Evolutionary conservation across 1,284 basidiomycete species (phyloP).

Genomic region (Kalmanozyma brasiliensis): DNA sequence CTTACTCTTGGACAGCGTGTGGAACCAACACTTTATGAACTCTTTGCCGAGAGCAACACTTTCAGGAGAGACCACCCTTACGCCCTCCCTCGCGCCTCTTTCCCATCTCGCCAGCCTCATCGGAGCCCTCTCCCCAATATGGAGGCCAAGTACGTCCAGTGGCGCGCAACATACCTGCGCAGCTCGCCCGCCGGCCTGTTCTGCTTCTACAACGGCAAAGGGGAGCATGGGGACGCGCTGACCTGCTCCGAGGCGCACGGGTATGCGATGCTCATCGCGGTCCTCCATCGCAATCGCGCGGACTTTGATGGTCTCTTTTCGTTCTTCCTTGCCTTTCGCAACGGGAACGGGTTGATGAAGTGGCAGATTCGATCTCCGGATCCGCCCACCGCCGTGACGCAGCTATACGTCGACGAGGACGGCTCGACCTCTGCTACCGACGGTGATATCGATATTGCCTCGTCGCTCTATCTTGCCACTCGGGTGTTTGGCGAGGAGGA

Average conservation of each 20-base stretch:
- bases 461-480: slow-evolving; percentile 49
- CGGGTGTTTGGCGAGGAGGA: slow-evolving; percentile 42
- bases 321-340: slow-evolving; percentile 55
- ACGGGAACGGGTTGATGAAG: slow-evolving; percentile 57
- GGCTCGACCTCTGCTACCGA: slow-evolving; percentile 57
- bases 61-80: neutral
- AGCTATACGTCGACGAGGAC: slow-evolving; percentile 53
- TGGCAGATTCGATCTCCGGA: slow-evolving; percentile 56
- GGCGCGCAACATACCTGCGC: slow-evolving; percentile 42
- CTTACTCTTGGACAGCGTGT: slow-evolving; percentile 10
- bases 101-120: neutral
- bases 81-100: neutral
- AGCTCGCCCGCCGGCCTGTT: slow-evolving; percentile 40
- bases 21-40: slow-evolving; percentile 11
- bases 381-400: slow-evolving; percentile 4
- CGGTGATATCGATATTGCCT: slow-evolving; percentile 63
- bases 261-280: slow-evolving; percentile 62
- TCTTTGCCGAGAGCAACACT: slow-evolving; percentile 7
- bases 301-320: slow-evolving; percentile 58
- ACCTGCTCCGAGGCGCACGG: slow-evolving; percentile 65
- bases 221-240: slow-evolving; percentile 61
- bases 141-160: slow-evolving; percentile 50
- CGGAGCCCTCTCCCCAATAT: slow-evolving; percentile 11
- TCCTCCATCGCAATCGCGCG: slow-evolving; percentile 51
- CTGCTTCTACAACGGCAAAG: slow-evolving; percentile 59